phyloP scores from a whole-genome alignment of 768 basidiomycete genomes.

The Tricholoma matsutake region DNA sequence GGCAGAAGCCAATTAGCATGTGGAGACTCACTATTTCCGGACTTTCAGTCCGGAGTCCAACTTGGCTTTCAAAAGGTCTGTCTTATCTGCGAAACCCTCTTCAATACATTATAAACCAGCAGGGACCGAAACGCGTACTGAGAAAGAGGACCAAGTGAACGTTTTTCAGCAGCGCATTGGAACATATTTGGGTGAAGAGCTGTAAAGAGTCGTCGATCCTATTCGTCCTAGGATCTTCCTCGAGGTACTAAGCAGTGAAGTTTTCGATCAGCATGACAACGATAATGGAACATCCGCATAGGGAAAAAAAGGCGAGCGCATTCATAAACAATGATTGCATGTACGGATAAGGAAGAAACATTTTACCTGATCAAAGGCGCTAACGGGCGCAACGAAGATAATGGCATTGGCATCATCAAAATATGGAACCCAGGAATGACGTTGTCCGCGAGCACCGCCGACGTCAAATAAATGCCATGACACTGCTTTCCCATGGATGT shows the following conservation, averaged over 20 bases:
- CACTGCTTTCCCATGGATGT: constrained; percentile 72
- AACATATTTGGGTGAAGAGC: constrained; percentile 82
- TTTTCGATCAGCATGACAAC: constrained; percentile 6
- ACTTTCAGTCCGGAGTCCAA: constrained; percentile 67
- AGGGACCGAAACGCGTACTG: constrained; percentile 36
- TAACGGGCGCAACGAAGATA: constrained; percentile 77
- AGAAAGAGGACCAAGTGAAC: constrained; percentile 59
- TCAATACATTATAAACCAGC: not conserved
- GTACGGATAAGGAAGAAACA: not conserved
- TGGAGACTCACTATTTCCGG: constrained; percentile 67
- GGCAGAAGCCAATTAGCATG: not conserved
- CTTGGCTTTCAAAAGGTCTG: constrained; percentile 72
- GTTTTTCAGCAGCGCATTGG: constrained; percentile 73
- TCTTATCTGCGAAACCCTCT: constrained; percentile 51
- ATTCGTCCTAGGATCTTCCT: constrained; percentile 84
- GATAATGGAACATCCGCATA: constrained; percentile 3
- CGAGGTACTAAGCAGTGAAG: constrained; percentile 57
- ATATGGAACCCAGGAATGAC: constrained; percentile 78
- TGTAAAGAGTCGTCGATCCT: constrained; percentile 88
- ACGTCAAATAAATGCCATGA: constrained; percentile 76
- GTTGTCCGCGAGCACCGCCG: constrained; percentile 67
- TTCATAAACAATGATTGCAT: not conserved
- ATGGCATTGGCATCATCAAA: constrained; percentile 78
- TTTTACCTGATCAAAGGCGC: constrained; percentile 72
- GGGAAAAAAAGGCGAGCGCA: not conserved